Evolutionary conservation across 768 basidiomycete genomes (phyloP).

Genomic region (Boletales sp.): DNA sequence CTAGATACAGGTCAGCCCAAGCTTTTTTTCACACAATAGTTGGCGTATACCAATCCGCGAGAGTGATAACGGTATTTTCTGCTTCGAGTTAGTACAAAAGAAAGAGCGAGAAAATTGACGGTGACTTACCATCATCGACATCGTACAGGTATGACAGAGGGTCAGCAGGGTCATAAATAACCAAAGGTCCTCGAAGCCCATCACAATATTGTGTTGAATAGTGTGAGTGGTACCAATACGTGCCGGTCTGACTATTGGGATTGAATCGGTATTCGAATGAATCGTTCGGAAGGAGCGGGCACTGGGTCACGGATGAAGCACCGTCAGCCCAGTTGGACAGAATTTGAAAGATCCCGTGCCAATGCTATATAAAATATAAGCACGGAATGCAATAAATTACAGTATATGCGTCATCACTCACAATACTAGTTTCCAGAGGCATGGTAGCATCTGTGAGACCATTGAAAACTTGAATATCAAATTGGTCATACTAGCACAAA

Average conservation of each 20-base stretch:
- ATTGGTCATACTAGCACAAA: slow-evolving; percentile 29
- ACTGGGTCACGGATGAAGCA: slow-evolving; percentile 37
- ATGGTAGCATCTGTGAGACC: slow-evolving; percentile 42
- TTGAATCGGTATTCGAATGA: slow-evolving; percentile 36
- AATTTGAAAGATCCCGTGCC: slow-evolving; percentile 25
- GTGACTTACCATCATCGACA: slow-evolving; percentile 37
- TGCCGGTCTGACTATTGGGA: slow-evolving; percentile 31
- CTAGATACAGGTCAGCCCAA: slow-evolving; percentile 16
- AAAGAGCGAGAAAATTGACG: not conserved
- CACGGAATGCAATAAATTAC: slow-evolving; percentile 2
- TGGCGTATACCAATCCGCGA: slow-evolving; percentile 38
- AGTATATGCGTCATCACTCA: slow-evolving; percentile 12
- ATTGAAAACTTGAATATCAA: slow-evolving; percentile 42
- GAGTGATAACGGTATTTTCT: slow-evolving; percentile 41
- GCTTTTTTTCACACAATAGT: not conserved
- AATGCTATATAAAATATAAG: slow-evolving; percentile 22
- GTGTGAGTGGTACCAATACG: slow-evolving; percentile 44
- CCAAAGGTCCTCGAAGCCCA: slow-evolving; percentile 35
- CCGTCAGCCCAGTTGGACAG: slow-evolving; percentile 26
- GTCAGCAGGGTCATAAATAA: slow-evolving; percentile 40
- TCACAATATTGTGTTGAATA: slow-evolving; percentile 32
- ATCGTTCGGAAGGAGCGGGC: slow-evolving; percentile 33
- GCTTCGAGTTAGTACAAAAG: not conserved
- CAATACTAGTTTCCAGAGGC: slow-evolving; percentile 41
- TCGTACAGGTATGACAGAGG: slow-evolving; percentile 38